Base-by-base conservation (phyloP, 306 rosid genomes). In the Sicyos edulis region DNA sequence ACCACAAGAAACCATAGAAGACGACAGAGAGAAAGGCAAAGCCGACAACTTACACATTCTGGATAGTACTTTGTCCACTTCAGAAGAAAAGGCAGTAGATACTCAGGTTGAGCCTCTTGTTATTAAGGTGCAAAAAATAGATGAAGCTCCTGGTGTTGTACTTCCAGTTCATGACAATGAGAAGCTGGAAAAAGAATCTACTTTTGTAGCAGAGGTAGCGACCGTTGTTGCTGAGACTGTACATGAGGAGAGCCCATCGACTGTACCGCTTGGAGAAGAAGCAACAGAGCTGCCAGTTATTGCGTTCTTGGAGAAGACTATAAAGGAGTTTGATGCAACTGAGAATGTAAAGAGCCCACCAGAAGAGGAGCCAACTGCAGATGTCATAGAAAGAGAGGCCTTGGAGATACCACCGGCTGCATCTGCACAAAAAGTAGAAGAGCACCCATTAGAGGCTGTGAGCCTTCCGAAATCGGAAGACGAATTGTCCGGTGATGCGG, bases 321-420 rank as follows among this genome's bases (percentile, higher is more conserved):
- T 29, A 52, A 17, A 47, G 42, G 56, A 21, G 56, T 20, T 15
- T 52, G 74, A 70, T 16, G 22, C 24, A 70, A 7, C 50, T 70
- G 61, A 70, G 16, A 26, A 32, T 53, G 26, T 52, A n/a, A 70
- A 70, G 60, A 70, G 61, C 74, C 74, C 60, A 42, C 53, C 63
- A 72, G 64, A 72, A 20, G 66, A 17, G 66, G 52, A 61, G 49
- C 52, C 77, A 47, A 26, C 58, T 74, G 26, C 10, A 14, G 49
- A 74, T 22, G 44, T 63, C 26, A n/a, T 45, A 11, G 16, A n/a
- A 42, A 45, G 26, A 59, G 45, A 73, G 44, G 44, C 14, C 11
- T 14, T 17, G 29, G 50, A 58, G 45, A 32, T 13, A 47, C 49
- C 66, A 49, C 22, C 69, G 6, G 29, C 29, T n/a, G 60, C 58